A percentile compares a stretch with the other conserved stretches of the same genome.
These are phyloP conservation scores for Vanrija sp. DNA, from an alignment of 1,284 basidiomycete genomes.

Conservation along the genomic window DNA sequence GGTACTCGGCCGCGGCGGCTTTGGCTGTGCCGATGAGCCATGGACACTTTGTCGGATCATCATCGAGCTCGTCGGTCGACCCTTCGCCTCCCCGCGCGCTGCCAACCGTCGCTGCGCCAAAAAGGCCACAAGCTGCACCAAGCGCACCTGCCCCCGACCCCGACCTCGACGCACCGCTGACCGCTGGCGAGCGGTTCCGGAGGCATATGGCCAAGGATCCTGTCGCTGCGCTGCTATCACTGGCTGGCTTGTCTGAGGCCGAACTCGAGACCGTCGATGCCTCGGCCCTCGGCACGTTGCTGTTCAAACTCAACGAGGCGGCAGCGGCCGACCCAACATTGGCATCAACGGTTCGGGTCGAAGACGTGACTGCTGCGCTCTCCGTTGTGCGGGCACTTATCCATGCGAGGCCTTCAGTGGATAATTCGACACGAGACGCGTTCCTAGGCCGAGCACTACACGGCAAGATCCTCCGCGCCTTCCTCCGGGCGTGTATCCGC, in stretches of 20 bases:
- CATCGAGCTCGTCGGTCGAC: no score
- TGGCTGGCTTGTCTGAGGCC: not conserved
- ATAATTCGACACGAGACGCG: not conserved
- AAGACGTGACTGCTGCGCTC: not conserved
- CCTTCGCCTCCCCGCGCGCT: no score
- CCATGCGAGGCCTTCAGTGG: constrained; percentile 4
- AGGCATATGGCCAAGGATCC: constrained; percentile 6
- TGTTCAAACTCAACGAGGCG: constrained; percentile 5
- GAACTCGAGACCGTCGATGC: constrained; percentile 1
- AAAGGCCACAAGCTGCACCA: no score
- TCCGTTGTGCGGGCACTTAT: constrained; percentile 4
- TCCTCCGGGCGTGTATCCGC: constrained; percentile 12
- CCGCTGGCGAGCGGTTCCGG: constrained; percentile 10
- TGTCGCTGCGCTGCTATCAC: constrained; percentile 7
- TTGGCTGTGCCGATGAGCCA: not conserved
- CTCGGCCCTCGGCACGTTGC: constrained; percentile 9
- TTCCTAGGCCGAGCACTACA: constrained; percentile 4
- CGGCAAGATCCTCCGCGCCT: constrained; percentile 5
- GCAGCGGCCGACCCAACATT: not conserved
- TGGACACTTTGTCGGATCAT: no score
- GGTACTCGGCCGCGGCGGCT: not conserved
- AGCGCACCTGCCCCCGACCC: not conserved
- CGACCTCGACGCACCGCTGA: constrained; percentile 3
- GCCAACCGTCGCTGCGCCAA: no score
- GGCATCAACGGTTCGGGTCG: no score